phyloP scores from a whole-genome alignment of 2,329 filamentous ascomycete genomes.

The Didymella arachidicola region DNA sequence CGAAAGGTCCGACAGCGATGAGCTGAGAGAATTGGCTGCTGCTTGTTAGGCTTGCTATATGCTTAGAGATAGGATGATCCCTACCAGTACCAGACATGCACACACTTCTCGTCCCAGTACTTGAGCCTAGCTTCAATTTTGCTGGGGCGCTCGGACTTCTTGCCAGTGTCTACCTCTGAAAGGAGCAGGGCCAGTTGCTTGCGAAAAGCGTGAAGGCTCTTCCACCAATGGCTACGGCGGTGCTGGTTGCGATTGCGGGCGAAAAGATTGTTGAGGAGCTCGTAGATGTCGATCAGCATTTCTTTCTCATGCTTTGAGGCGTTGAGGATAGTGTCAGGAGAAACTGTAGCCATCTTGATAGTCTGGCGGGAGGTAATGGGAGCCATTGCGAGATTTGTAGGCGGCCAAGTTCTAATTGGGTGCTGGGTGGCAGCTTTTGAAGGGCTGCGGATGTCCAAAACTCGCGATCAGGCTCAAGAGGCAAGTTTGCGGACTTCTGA shows the following conservation, averaged over 20 bases:
- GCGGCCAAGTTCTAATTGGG: background rate
- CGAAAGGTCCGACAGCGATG: constrained; percentile 55
- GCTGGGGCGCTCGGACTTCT: constrained; percentile 28
- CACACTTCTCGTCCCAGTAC: constrained; percentile 51
- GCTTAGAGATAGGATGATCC: constrained; percentile 2
- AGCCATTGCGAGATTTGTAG: constrained; percentile 20
- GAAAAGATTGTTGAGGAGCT: constrained; percentile 75
- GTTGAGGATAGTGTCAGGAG: constrained; percentile 31
- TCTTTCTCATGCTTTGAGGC: constrained; percentile 38
- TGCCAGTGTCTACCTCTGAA: constrained; percentile 33
- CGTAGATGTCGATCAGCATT: constrained; percentile 50
- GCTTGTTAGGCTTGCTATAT: constrained; percentile 9
- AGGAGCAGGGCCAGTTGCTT: constrained; percentile 68
- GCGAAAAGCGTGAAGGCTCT: constrained; percentile 73
- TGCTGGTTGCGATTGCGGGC: constrained; percentile 95
- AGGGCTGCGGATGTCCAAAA: constrained; percentile 1
- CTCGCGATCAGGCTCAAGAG: constrained; percentile 12
- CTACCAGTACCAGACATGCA: constrained; percentile 50
- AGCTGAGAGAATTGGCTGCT: constrained; percentile 55
- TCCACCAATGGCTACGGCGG: constrained; percentile 81
- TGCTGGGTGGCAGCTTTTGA: background rate
- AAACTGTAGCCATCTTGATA: constrained; percentile 27
- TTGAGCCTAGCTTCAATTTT: constrained; percentile 43
- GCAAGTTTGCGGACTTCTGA: constrained; percentile 14
- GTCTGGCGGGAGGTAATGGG: constrained; percentile 14